Evolutionary conservation across 768 basidiomycete species (phyloP).

Genomic region (Mycena leptocephala): DNA sequence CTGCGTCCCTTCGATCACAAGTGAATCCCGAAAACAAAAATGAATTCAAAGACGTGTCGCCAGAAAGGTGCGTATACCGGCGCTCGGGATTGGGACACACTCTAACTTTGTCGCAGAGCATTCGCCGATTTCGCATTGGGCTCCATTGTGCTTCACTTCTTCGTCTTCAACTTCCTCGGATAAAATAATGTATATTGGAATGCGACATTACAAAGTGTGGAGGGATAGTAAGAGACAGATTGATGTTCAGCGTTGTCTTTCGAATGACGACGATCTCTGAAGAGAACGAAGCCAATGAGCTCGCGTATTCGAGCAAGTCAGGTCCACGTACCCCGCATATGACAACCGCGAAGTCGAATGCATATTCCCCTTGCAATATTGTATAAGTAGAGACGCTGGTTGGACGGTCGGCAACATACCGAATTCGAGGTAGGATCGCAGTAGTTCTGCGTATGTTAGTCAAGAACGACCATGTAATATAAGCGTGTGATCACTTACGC

Average conservation of each 20-base stretch:
- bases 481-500: conserved; percentile 66
- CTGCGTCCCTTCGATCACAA: conserved; percentile 93
- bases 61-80: conserved; percentile 81
- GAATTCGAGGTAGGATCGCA: conserved; percentile 85
- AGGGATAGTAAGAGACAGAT: conserved; percentile 19
- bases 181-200: conserved; percentile 53
- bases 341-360: conserved; percentile 90
- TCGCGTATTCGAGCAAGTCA: conserved; percentile 9
- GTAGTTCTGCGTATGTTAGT: conserved; percentile 64
- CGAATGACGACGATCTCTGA: conserved; percentile 84
- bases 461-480: background rate
- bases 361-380: conserved; percentile 78
- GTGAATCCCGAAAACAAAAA: conserved; percentile 88
- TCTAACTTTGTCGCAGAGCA: conserved; percentile 69
- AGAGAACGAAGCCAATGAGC: background rate
- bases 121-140: conserved; percentile 97
- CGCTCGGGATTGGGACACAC: background rate
- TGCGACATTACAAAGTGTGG: conserved; percentile 24
- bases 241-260: conserved; percentile 60
- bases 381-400: conserved; percentile 16
- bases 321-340: conserved; percentile 78
- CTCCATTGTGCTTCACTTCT: conserved; percentile 97
- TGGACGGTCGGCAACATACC: conserved; percentile 60
- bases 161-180: conserved; percentile 98
- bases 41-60: conserved; percentile 93